These are phyloP conservation scores for Dothideomycetes sp. DNA, from an alignment of 2,329 filamentous ascomycete species.

Conservation along the genomic window DNA sequence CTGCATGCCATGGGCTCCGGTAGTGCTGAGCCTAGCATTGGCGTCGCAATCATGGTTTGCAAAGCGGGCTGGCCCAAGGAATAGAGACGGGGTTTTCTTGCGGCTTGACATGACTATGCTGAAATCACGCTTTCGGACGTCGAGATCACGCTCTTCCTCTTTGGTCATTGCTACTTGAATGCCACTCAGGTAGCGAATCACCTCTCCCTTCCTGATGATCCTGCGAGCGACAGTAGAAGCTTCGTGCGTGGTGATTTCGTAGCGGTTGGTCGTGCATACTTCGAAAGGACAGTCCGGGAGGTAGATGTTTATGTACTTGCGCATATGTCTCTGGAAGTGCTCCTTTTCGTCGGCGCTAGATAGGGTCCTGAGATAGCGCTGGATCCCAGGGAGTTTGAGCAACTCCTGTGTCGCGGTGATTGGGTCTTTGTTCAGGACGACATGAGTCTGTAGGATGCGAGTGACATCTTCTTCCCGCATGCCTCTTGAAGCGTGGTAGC, in stretches of 20 bases:
- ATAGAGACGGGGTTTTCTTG: slow-evolving; percentile 81
- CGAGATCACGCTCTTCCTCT: slow-evolving; percentile 77
- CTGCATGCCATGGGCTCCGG: slow-evolving; percentile 76
- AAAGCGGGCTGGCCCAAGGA: slow-evolving; percentile 90
- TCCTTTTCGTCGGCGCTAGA: slow-evolving; percentile 70
- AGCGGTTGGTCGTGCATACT: slow-evolving; percentile 85
- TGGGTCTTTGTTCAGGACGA: slow-evolving; percentile 65
- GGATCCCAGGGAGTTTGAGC: slow-evolving; percentile 60
- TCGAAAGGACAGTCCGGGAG: slow-evolving; percentile 90
- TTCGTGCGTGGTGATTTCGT: slow-evolving; percentile 83
- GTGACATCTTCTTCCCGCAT: slow-evolving; percentile 56
- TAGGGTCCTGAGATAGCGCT: slow-evolving; percentile 57
- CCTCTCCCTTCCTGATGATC: slow-evolving; percentile 68
- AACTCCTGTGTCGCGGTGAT: slow-evolving; percentile 60
- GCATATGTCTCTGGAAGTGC: slow-evolving; percentile 75
- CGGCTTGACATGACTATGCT: slow-evolving; percentile 92
- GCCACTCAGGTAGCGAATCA: slow-evolving; percentile 81
- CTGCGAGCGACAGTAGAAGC: slow-evolving; percentile 75
- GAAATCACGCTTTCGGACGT: slow-evolving; percentile 79
- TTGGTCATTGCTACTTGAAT: slow-evolving; percentile 88
- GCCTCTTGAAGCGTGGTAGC: slow-evolving; percentile 75
- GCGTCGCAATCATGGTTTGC: slow-evolving; percentile 95
- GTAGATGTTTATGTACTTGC: slow-evolving; percentile 87
- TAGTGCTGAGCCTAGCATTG: slow-evolving; percentile 78
- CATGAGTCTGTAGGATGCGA: slow-evolving; percentile 48